Evolutionary conservation across 1,284 basidiomycete species (phyloP).

Genomic region (Boletus sp.): DNA sequence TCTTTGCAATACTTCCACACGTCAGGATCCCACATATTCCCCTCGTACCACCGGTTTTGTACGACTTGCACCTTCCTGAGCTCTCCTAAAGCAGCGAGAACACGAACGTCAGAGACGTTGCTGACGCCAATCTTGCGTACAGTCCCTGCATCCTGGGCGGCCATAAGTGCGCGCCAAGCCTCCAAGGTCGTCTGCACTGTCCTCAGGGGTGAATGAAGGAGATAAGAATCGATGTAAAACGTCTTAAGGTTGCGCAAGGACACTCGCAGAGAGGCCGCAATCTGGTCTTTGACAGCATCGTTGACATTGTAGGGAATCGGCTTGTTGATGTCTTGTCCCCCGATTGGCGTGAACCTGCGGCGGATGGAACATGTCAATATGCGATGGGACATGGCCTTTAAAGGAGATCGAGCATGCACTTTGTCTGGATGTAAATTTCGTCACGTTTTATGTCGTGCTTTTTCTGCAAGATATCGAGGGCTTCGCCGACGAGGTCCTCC

Average conservation of each 20-base stretch:
- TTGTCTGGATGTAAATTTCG: slow-evolving; percentile 71
- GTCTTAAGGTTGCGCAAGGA: slow-evolving; percentile 68
- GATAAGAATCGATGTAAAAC: slow-evolving; percentile 67
- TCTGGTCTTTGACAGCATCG: slow-evolving; percentile 54
- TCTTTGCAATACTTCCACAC: slow-evolving; percentile 54
- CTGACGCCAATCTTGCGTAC: slow-evolving; percentile 68
- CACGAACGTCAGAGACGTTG: slow-evolving; percentile 64
- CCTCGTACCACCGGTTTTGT: slow-evolving; percentile 80
- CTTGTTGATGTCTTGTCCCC: slow-evolving; percentile 64
- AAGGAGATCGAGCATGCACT: slow-evolving; percentile 42
- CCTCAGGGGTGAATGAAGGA: slow-evolving; percentile 72
- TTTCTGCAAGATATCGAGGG: slow-evolving; percentile 49
- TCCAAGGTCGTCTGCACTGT: slow-evolving; percentile 56
- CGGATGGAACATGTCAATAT: slow-evolving; percentile 2
- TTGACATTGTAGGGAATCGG: slow-evolving; percentile 69
- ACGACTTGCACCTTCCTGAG: slow-evolving; percentile 64
- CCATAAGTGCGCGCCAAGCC: slow-evolving; percentile 62
- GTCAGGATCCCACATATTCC: slow-evolving; percentile 69
- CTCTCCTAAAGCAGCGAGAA: slow-evolving; percentile 50
- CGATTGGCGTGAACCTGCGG: slow-evolving; percentile 63
- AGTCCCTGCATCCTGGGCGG: slow-evolving; percentile 58
- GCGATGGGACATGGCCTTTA: background rate
- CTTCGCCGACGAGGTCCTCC: slow-evolving; percentile 76
- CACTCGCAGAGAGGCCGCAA: slow-evolving; percentile 56
- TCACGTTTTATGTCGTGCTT: slow-evolving; percentile 57